phyloP scores from a whole-genome alignment of 495 filamentous ascomycete genomes.

The Aspergillus ostianus region DNA sequence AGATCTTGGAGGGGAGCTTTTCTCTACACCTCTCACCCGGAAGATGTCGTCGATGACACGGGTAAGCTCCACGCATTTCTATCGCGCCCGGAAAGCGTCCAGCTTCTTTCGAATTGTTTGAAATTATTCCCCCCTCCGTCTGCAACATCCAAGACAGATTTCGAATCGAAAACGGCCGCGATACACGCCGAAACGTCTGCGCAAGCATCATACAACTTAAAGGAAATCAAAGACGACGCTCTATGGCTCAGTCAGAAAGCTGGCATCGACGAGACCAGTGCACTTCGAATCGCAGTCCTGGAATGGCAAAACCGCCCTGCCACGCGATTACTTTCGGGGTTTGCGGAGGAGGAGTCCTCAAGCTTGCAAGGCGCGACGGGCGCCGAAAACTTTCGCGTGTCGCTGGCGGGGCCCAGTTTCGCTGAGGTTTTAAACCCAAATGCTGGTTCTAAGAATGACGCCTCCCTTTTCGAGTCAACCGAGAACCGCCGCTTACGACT shows the following conservation, averaged over 20 bases:
- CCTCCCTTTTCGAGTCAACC: slow-evolving; percentile 57
- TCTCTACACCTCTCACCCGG: slow-evolving; percentile 57
- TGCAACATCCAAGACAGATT: slow-evolving; percentile 62
- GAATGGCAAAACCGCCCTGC: slow-evolving; percentile 79
- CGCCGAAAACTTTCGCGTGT: slow-evolving; percentile 51
- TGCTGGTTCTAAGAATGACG: slow-evolving; percentile 39
- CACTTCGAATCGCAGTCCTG: slow-evolving; percentile 73
- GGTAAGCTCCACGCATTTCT: slow-evolving; percentile 60
- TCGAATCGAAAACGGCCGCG: slow-evolving; percentile 86
- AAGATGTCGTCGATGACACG: slow-evolving; percentile 45
- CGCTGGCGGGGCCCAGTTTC: slow-evolving; percentile 44
- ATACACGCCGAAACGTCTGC: slow-evolving; percentile 76
- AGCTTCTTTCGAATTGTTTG: slow-evolving; percentile 62
- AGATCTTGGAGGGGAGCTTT: slow-evolving; percentile 80
- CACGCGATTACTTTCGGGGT: slow-evolving; percentile 60
- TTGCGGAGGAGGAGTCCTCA: slow-evolving; percentile 65
- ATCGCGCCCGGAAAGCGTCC: slow-evolving; percentile 61
- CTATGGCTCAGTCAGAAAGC: slow-evolving; percentile 78
- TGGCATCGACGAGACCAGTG: slow-evolving; percentile 75
- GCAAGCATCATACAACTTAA: slow-evolving; percentile 68
- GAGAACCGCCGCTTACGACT: slow-evolving; percentile 59
- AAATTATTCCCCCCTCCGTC: slow-evolving; percentile 60
- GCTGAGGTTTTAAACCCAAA: slow-evolving; percentile 36
- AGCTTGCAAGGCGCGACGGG: slow-evolving; percentile 66
- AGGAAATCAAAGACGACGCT: slow-evolving; percentile 80